phyloP scores from a whole-genome alignment of 2,329 filamentous ascomycete species.

The Colletotrichum chlorophyti region DNA sequence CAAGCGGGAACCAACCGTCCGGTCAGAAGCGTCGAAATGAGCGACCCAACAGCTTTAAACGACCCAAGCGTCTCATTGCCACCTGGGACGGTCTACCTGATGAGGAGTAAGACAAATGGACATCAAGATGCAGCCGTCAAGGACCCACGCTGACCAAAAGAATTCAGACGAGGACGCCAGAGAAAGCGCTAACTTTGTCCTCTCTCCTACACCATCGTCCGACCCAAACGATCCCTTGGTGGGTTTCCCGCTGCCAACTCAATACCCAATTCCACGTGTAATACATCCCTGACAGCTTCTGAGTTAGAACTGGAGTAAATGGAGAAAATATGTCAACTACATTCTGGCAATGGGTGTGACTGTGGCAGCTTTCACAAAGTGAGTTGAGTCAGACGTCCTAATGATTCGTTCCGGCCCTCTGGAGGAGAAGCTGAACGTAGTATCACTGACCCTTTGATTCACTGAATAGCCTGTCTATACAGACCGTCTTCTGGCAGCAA shows the following conservation, averaged over 20 bases:
- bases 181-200: slow-evolving; percentile 8
- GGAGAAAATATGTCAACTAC: slow-evolving; percentile 39
- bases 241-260: background rate
- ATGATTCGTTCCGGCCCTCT: background rate
- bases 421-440: no score
- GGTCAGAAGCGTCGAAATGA: background rate
- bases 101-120: background rate
- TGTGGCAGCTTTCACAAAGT: slow-evolving; percentile 38
- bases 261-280: background rate
- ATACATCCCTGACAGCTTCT: background rate
- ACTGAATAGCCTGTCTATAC: slow-evolving; percentile 26
- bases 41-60: background rate
- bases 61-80: background rate
- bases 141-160: background rate
- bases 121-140: background rate
- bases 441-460: background rate
- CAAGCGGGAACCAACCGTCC: no score
- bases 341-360: slow-evolving; percentile 35
- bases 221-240: slow-evolving; percentile 42
- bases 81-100: slow-evolving; percentile 22
- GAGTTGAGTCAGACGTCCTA: background rate
- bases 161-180: slow-evolving; percentile 1
- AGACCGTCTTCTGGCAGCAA: slow-evolving; percentile 40
- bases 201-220: slow-evolving; percentile 22
- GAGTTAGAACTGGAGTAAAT: slow-evolving; percentile 38